Base-by-base conservation (phyloP, 2,329 filamentous ascomycete genomes). In the Phoma sp. region DNA sequence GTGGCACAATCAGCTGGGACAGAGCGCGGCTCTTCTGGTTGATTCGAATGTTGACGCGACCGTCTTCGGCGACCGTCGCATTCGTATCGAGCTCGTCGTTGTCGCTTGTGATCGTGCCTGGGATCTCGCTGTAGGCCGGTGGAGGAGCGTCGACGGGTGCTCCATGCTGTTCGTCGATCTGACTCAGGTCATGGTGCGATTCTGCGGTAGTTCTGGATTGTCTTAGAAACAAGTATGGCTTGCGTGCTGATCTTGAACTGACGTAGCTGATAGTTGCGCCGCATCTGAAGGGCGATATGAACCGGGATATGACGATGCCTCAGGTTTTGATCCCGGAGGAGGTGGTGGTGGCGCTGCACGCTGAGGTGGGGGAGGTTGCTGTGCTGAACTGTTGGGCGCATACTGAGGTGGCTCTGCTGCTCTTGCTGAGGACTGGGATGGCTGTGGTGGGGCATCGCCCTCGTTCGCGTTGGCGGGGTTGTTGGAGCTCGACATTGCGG, bases 41-140 rank as follows among this genome's bases (percentile, higher is more conserved):
- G 62, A 77, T 77, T 44, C 65, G 66, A 42, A 77, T 77, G 47
- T 77, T 75, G 47, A 77, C 74, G 57, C 75, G 71, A 23, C 75
- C 75, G 60, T 77, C 75, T 9, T 69, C 67, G 7, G 66, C 65
- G 18, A 74, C 69, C 7, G 68, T 53, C 2, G 82, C 83, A 74
- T 81, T 82, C 8, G 75, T 76, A 42, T 75, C 75, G 35, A 77
- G 55, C 32, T 71, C 75, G 33, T 69, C 65, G 32, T 73, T 72
- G 30, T 77, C 73, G 52, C 72, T 67, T 18, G 59, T 52, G 24
- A 78, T 70, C 42, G 75, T 73, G 48, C 77, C 76, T 29, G 74
- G 74, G 9, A 66, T 59, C 30, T 78, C 75, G 51, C 69, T 77
- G 56, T 79, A 78, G 39, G 75, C 66, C 37, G 74, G 76, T 27